phyloP scores from a whole-genome alignment of 768 basidiomycete genomes.

The Termitomyces titanicus region DNA sequence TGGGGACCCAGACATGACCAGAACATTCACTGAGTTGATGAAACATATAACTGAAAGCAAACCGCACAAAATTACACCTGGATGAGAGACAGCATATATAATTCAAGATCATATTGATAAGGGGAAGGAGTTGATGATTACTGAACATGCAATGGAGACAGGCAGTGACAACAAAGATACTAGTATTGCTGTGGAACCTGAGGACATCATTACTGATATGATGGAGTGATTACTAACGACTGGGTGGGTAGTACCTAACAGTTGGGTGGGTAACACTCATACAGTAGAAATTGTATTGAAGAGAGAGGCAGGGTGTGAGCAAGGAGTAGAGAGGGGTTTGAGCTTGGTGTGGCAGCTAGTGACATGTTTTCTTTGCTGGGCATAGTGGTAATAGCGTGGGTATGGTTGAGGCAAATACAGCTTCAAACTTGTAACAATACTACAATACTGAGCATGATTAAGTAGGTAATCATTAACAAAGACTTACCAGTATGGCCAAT shows the following conservation, averaged over 20 bases:
- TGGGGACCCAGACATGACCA: no score
- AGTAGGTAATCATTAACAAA: background rate
- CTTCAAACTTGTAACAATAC: background rate
- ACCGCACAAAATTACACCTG: no score
- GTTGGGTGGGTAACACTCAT: no score
- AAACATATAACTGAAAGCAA: no score
- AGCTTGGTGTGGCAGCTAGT: background rate
- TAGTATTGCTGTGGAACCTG: background rate
- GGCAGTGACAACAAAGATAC: background rate
- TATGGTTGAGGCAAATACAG: background rate
- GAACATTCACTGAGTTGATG: no score
- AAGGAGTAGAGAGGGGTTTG: background rate
- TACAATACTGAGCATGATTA: background rate
- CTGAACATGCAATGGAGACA: background rate
- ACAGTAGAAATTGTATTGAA: no score
- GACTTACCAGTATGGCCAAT: background rate
- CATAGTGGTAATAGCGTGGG: background rate
- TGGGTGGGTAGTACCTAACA: background rate
- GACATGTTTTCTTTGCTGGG: background rate
- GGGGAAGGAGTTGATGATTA: background rate
- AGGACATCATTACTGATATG: background rate
- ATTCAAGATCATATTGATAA: background rate
- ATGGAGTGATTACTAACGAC: background rate
- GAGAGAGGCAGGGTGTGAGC: background rate
- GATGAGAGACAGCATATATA: background rate